Evolutionary conservation across 352 stramenopile species (phyloP), one percentile per base, ranked within the genome.

Genomic region (Globisporangium ultimum): DNA sequence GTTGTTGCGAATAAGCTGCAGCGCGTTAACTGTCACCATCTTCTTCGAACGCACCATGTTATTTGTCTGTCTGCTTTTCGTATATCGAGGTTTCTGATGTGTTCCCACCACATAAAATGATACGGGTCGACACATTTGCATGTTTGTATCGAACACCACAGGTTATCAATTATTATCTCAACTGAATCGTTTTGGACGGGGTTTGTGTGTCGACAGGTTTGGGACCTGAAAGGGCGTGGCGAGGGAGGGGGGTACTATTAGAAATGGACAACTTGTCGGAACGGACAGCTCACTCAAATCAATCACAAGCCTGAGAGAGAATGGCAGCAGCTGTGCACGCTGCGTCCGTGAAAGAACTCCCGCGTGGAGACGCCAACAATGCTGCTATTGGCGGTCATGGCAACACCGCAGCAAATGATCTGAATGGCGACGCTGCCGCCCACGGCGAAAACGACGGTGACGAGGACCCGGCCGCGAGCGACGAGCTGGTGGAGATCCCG

Each of bases 401-500:
- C 21, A 15, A 46, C 13, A 53, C 6, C 32, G 55, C 36, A 55
- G 24, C 42, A 22, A 11, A 6, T 15, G 12, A 0, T 17, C 9
- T n/a, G 20, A 53, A 41, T 42, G 51, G 34, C 17, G 2, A 12
- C 21, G n/a, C 15, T 0, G n/a, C 5, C 32, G 18, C 32, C 42
- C 17, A 32, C 0, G 14, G 45, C 4, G 50, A 36, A 3, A 36
- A 48, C 8, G 57, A 59, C 14, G 49, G 61, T 0, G 57, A 66
- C 1, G 63, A 73, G n/a, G 61, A 68, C 15, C 20, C 55, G 14
- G 24, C 36, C 1, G 57, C 68, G 8, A 58, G 62, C 20, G 71
- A 66, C 22, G 61, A 67, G 18, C 22, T 58, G 11, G 80, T 81
- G 46, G 73, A 87, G 34, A 76, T 91, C 15, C 55, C 63, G 21